These are phyloP conservation scores for Setomelanomma holmii DNA, from an alignment of 2,329 filamentous ascomycete species.

Conservation along the genomic window DNA sequence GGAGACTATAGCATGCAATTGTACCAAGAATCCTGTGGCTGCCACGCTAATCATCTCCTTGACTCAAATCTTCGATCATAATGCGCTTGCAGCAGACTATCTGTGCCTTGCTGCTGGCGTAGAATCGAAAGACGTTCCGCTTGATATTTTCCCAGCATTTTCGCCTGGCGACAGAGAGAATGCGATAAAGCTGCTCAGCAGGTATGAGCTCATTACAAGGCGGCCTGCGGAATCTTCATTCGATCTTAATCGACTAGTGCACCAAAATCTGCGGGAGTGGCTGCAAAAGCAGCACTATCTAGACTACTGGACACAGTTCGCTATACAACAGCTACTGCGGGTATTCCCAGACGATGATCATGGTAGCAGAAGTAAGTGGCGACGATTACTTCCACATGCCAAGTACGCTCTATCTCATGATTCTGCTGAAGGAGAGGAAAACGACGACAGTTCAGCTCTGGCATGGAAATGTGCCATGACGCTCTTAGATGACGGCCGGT, in stretches of 20 bases:
- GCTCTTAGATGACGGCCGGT: conserved; percentile 16
- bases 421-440: conserved; percentile 3
- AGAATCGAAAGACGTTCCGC: conserved; percentile 24
- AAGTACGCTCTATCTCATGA: conserved; percentile 20
- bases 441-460: conserved; percentile 9
- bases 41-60: conserved; percentile 54
- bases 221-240: conserved; percentile 14
- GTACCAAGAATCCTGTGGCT: conserved; percentile 49
- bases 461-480: conserved; percentile 17
- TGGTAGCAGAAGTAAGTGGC: conserved; percentile 28
- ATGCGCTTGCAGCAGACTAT: conserved; percentile 44
- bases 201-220: conserved; percentile 16
- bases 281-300: conserved; percentile 11
- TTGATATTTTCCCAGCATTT: conserved; percentile 23
- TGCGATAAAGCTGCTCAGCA: conserved; percentile 20
- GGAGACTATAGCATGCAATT: too few species aligned
- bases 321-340: conserved; percentile 13
- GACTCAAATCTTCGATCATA: conserved; percentile 29
- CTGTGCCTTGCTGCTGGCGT: conserved; percentile 53
- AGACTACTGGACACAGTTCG: conserved; percentile 7
- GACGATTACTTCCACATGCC: conserved; percentile 23
- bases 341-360: conserved; percentile 25
- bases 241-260: conserved; percentile 21
- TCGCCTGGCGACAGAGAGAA: conserved; percentile 12
- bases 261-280: conserved; percentile 12